A percentile compares a stretch with the other conserved stretches of the same genome.
These are phyloP conservation scores for Aspergillus ochraceoroseus DNA, from an alignment of 2,329 filamentous ascomycete species.

Conservation along the genomic window DNA sequence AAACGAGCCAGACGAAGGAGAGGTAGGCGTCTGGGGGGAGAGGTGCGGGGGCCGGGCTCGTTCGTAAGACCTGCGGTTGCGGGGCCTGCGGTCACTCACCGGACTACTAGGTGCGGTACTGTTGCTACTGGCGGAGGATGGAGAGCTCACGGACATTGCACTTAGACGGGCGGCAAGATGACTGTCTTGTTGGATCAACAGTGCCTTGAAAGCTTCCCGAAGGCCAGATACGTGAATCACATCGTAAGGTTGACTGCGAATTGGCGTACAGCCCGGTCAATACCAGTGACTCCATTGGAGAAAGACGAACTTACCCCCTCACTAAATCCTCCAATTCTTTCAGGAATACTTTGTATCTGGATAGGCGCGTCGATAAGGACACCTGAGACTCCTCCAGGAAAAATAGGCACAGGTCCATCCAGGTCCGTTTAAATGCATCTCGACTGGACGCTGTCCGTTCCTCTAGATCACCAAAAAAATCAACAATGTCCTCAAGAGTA, in stretches of 20 bases:
- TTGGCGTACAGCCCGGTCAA: constrained; percentile 2
- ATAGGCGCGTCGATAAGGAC: constrained; percentile 46
- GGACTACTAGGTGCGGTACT: constrained; percentile 29
- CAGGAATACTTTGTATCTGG: constrained; percentile 50
- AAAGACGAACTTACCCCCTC: constrained; percentile 41
- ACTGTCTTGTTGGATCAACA: constrained; percentile 31
- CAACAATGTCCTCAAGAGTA: constrained; percentile 50
- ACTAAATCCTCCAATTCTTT: constrained; percentile 43
- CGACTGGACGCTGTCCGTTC: constrained; percentile 23
- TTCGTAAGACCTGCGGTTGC: constrained; percentile 36
- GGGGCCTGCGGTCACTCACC: constrained; percentile 26
- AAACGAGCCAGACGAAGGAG: constrained; percentile 29
- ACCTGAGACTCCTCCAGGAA: constrained; percentile 47
- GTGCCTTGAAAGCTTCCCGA: constrained; percentile 24
- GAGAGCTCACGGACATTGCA: constrained; percentile 25
- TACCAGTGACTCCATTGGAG: constrained; percentile 13
- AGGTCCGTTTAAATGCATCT: constrained; percentile 47
- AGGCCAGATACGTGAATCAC: constrained; percentile 24
- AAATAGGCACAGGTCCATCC: constrained; percentile 47
- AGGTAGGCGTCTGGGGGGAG: constrained; percentile 28
- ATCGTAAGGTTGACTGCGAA: constrained; percentile 28
- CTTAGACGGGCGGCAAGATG: constrained; percentile 27
- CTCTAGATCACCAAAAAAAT: constrained; percentile 43
- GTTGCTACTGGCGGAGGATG: constrained; percentile 27
- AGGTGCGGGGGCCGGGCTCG: constrained; percentile 27